Percentiles rank a stretch among this genome's conserved stretches.
phyloP scores from a whole-genome alignment of 768 basidiomycete genomes.

The Pisolithus marmoratus region DNA sequence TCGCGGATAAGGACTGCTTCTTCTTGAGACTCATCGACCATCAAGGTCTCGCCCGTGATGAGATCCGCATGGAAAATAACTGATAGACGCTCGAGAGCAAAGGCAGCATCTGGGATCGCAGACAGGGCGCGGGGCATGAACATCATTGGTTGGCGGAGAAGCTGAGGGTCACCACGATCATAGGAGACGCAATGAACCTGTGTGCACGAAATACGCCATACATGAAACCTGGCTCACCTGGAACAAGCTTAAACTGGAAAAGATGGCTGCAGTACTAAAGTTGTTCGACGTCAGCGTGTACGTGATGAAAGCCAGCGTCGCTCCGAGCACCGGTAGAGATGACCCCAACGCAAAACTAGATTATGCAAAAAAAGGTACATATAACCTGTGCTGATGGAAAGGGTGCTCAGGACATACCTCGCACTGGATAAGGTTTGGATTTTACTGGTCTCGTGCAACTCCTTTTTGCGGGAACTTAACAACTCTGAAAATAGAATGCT shows the following conservation, averaged over 20 bases:
- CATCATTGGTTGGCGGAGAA: constrained; percentile 67
- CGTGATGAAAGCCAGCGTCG: constrained; percentile 61
- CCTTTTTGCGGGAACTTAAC: constrained; percentile 44
- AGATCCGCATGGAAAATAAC: constrained; percentile 46
- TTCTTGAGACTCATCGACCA: constrained; percentile 40
- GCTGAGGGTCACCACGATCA: constrained; percentile 28
- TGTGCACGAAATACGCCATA: neutral
- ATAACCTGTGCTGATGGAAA: neutral
- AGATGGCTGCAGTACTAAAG: constrained; percentile 64
- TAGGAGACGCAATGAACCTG: neutral
- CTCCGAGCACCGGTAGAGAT: constrained; percentile 58
- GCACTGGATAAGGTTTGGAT: constrained; percentile 59
- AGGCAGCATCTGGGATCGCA: constrained; percentile 58
- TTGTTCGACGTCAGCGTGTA: constrained; percentile 50
- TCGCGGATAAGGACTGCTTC: constrained; percentile 46
- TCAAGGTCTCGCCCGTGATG: constrained; percentile 35
- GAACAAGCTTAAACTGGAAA: constrained; percentile 59
- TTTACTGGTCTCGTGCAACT: constrained; percentile 48
- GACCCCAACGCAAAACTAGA: constrained; percentile 47
- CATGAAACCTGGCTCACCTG: constrained; percentile 27
- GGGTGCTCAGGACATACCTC: constrained; percentile 39
- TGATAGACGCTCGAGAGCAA: constrained; percentile 49
- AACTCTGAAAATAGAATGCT: constrained; percentile 41
- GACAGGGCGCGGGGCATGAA: constrained; percentile 59
- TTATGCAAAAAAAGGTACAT: neutral